Conservation (phyloP, 768 basidiomycete species). For the Amyloporia xantha region DNA sequence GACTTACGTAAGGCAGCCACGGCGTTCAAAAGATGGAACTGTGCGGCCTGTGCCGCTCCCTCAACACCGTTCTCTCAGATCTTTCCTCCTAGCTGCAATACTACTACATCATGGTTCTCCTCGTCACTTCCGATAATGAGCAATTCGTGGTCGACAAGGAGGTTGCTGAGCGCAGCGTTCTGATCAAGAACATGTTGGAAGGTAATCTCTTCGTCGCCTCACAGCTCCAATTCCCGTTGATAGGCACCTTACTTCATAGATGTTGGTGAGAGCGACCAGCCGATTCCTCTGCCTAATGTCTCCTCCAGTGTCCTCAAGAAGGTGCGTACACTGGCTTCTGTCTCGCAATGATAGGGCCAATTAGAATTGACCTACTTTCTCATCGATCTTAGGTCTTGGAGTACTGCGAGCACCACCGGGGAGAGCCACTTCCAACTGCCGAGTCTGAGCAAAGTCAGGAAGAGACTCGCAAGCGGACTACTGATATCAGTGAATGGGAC, state of each 20-base stretch:
- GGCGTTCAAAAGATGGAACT: background rate
- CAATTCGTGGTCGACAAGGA: slow-evolving; percentile 90
- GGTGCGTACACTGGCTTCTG: slow-evolving; percentile 38
- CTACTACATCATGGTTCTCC: slow-evolving; percentile 62
- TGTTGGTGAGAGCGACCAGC: slow-evolving; percentile 89
- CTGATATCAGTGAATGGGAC: slow-evolving; percentile 99
- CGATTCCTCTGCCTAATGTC: slow-evolving; percentile 92
- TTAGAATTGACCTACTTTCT: background rate
- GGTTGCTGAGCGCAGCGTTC: slow-evolving; percentile 89
- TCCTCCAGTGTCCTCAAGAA: slow-evolving; percentile 91
- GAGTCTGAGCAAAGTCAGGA: slow-evolving; percentile 80
- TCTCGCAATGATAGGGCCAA: slow-evolving; percentile 1
- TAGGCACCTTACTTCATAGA: slow-evolving; percentile 39
- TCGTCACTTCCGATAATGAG: slow-evolving; percentile 94
- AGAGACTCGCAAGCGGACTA: slow-evolving; percentile 95
- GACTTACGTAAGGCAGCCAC: background rate
- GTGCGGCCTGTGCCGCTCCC: background rate
- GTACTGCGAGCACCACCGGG: slow-evolving; percentile 98
- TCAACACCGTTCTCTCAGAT: background rate
- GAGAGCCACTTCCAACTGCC: slow-evolving; percentile 87
- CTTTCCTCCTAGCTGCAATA: background rate
- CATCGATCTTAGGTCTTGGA: slow-evolving; percentile 70
- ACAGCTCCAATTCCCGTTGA: slow-evolving; percentile 3
- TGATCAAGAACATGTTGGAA: slow-evolving; percentile 99
- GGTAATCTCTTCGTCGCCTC: slow-evolving; percentile 40